Base-by-base conservation (phyloP, 768 basidiomycete genomes). In the Termitomyces sp. region DNA sequence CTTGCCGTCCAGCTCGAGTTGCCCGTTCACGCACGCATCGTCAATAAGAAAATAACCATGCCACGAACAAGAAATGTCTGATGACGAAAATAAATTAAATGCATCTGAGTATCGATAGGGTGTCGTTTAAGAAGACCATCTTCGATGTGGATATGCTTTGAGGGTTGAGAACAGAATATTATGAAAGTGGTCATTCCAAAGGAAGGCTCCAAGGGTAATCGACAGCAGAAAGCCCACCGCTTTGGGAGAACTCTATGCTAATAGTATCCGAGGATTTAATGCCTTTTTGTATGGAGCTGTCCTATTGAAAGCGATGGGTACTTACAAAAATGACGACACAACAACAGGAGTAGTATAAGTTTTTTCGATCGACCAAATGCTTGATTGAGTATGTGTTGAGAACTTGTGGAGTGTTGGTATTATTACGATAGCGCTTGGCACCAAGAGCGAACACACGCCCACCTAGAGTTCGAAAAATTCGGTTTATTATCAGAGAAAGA, bases 1-100 rank as follows among this genome's bases (percentile, higher is more conserved):
- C 38, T 28, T 11, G 28, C 28, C 7, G 7, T 6, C 9, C 11
- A 26, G 26, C 21, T 34, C 45, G 17, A 44, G 11, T 32, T 32
- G 30, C 4, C 34, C 35, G 19, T 11, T 19, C 15, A 34, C 19
- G 28, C 8, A 34, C 19, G 34, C 22, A 17, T 40, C 6, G 22
- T 12, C 15, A 9, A 30, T 44, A 34, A 22, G 28, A 21, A 41
- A 2, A 11, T 9, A 14, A 22, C 15, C 15, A 53, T 48, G 30
- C 11, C 22, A 47, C 35, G n/a, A 38, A 45, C 42, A 37, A 55
- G 54, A 44, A 43, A 51, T 58, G 48, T 50, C 53, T 40, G 42
- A 58, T 58, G 47, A 48, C 53, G 24, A 45, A 40, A 45, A 45
- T 50, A 45, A 48, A 50, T 38, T 0, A 24, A 43, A 12, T 11